A percentile compares a stretch with the other conserved stretches of the same genome.
These are phyloP conservation scores for Cryptosporidium felis DNA, from an alignment of 169 alveolate species.

Conservation along the genomic window DNA sequence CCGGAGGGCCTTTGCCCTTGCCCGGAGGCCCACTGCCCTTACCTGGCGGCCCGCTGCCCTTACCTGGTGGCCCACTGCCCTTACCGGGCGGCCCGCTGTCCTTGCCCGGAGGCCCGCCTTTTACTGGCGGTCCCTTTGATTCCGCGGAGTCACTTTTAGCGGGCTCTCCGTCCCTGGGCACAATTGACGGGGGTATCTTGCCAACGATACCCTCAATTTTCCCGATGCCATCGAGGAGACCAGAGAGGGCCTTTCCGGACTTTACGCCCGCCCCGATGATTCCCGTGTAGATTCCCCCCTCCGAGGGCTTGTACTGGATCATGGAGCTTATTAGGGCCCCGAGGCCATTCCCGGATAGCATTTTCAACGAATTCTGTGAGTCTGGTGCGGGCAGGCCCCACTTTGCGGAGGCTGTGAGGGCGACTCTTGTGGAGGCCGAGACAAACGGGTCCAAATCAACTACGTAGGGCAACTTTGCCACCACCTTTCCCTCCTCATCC, in stretches of 20 bases:
- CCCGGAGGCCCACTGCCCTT: slow-evolving; percentile 72
- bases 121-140: slow-evolving; percentile 33
- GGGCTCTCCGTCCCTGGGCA: neutral
- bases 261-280: neutral
- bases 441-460: slow-evolving; percentile 38
- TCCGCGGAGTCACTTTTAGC: neutral
- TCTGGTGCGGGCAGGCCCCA: slow-evolving; percentile 64
- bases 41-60: slow-evolving; percentile 58
- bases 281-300: neutral
- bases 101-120: no score
- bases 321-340: slow-evolving; percentile 51
- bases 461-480: slow-evolving; percentile 37
- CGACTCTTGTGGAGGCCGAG: slow-evolving; percentile 70
- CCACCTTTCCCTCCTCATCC: slow-evolving; percentile 19
- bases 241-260: slow-evolving; percentile 13
- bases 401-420: slow-evolving; percentile 17
- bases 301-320: slow-evolving; percentile 50
- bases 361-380: neutral
- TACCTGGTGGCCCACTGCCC: neutral
- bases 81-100: neutral
- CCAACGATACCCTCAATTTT: neutral
- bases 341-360: slow-evolving; percentile 31
- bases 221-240: slow-evolving; percentile 53
- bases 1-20: slow-evolving; percentile 34
- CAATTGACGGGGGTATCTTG: neutral